Evolutionary conservation across 2,329 filamentous ascomycete species (phyloP).

Genomic region (Chalaropsis thielavioides): DNA sequence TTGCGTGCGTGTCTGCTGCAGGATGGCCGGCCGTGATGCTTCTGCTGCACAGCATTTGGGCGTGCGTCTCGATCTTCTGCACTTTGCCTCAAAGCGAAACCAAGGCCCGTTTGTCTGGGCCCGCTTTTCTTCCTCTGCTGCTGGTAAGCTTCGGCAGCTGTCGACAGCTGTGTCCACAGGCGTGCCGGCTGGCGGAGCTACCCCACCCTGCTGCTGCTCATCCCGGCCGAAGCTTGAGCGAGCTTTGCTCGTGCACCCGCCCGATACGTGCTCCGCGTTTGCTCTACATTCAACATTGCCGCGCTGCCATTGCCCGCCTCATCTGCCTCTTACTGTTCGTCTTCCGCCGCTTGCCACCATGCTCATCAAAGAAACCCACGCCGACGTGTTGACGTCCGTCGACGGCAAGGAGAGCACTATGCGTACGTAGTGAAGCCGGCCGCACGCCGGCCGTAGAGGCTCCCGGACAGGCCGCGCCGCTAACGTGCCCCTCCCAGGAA

Average conservation of each 20-base stretch:
- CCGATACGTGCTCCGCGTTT: too few species aligned
- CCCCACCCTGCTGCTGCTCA: background rate
- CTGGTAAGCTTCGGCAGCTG: background rate
- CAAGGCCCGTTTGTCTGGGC: background rate
- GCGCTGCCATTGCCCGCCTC: too few species aligned
- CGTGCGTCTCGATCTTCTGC: background rate
- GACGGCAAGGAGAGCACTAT: constrained; percentile 41
- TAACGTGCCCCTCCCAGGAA: constrained; percentile 41
- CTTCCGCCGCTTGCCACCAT: constrained; percentile 24
- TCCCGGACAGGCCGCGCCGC: background rate
- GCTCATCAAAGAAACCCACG: constrained; percentile 40
- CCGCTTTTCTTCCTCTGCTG: background rate
- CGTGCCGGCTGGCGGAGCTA: background rate
- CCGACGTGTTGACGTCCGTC: constrained; percentile 36
- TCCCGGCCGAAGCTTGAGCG: background rate
- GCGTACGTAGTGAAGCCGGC: constrained; percentile 33
- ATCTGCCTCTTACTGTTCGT: background rate
- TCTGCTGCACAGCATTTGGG: background rate
- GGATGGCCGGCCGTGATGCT: too few species aligned
- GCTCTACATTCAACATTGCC: too few species aligned
- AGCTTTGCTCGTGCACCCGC: too few species aligned
- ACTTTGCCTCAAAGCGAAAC: background rate
- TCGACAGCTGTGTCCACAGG: background rate
- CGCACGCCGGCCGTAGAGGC: too few species aligned
- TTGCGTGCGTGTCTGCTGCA: too few species aligned